A percentile compares a stretch with the other conserved stretches of the same genome.
phyloP scores from a whole-genome alignment of 192 early-diverging fungal genomes.

The Ambispora gerdemannii region DNA sequence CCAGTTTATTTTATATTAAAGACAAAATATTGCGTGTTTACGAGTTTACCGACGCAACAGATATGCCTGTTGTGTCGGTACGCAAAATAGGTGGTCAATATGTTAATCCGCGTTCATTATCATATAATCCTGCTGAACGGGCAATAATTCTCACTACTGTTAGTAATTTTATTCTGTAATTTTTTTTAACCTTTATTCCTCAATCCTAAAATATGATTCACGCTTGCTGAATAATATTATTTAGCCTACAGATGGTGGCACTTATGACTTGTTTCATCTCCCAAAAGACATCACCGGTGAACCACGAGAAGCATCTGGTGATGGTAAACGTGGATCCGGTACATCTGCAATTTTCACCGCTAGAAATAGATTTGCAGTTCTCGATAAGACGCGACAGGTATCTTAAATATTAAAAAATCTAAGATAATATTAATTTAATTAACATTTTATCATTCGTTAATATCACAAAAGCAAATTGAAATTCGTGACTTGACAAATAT shows the following conservation, averaged over 20 bases:
- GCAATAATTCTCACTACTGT: conserved; percentile 83
- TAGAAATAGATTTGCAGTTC: conserved; percentile 95
- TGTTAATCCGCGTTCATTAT: conserved; percentile 75
- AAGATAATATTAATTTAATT: not conserved
- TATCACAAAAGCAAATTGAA: conserved; percentile 54
- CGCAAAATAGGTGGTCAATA: conserved; percentile 72
- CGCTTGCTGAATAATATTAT: not conserved
- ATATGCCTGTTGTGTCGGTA: conserved; percentile 74
- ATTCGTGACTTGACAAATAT: conserved; percentile 87
- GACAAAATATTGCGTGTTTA: conserved; percentile 81
- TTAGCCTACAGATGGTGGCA: conserved; percentile 79
- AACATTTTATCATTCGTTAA: conserved; percentile 1
- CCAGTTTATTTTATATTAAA: conserved; percentile 83
- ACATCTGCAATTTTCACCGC: conserved; percentile 88
- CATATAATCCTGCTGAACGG: conserved; percentile 93
- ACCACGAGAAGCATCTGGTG: conserved; percentile 53
- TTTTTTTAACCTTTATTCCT: too few relatives aligned
- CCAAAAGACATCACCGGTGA: conserved; percentile 71
- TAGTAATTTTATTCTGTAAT: conserved; percentile 21
- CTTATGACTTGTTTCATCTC: conserved; percentile 85
- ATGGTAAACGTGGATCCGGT: conserved; percentile 78
- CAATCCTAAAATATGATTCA: not conserved
- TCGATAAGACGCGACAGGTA: conserved; percentile 76
- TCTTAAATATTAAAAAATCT: not conserved
- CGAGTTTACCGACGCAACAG: conserved; percentile 76